These are phyloP conservation scores for Magnaporthiopsis incrustans DNA, from an alignment of 2,329 filamentous ascomycete genomes.

Conservation along the genomic window DNA sequence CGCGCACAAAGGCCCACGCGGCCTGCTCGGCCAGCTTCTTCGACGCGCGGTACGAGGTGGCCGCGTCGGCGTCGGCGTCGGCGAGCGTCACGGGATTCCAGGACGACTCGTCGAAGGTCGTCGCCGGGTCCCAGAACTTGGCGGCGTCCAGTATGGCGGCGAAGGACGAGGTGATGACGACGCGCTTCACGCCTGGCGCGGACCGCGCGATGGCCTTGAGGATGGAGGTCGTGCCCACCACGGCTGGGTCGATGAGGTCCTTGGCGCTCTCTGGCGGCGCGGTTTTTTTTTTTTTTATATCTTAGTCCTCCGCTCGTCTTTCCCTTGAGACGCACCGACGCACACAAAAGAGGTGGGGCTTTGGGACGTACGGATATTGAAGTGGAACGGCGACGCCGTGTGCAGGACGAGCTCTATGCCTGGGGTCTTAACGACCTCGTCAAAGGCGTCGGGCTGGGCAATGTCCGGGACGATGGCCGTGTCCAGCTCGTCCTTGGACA, in stretches of 20 bases:
- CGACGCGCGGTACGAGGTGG: constrained; percentile 40
- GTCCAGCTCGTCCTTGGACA: constrained; percentile 33
- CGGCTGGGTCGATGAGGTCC: constrained; percentile 50
- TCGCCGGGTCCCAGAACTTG: constrained; percentile 27
- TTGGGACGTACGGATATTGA: constrained; percentile 31
- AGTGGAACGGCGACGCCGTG: constrained; percentile 54
- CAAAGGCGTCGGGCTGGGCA: constrained; percentile 64
- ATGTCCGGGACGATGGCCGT: constrained; percentile 68
- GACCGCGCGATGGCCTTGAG: constrained; percentile 59
- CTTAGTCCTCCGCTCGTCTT: neutral
- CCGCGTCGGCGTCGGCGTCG: constrained; percentile 22
- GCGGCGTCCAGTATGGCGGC: constrained; percentile 39
- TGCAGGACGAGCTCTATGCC: constrained; percentile 50
- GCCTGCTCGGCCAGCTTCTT: constrained; percentile 46
- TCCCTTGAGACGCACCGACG: neutral
- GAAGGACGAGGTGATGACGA: constrained; percentile 55
- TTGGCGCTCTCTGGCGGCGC: constrained; percentile 31
- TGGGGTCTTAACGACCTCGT: constrained; percentile 46
- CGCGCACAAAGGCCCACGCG: constrained; percentile 41
- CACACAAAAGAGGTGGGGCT: too few relatives aligned
- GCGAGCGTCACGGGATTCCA: constrained; percentile 42
- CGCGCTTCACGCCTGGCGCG: constrained; percentile 56
- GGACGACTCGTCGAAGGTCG: constrained; percentile 31
- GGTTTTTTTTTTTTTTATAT: neutral
- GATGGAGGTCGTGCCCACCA: constrained; percentile 58